Conservation (phyloP, 2,329 filamentous ascomycete genomes). For the Blumeriella jaapii region DNA sequence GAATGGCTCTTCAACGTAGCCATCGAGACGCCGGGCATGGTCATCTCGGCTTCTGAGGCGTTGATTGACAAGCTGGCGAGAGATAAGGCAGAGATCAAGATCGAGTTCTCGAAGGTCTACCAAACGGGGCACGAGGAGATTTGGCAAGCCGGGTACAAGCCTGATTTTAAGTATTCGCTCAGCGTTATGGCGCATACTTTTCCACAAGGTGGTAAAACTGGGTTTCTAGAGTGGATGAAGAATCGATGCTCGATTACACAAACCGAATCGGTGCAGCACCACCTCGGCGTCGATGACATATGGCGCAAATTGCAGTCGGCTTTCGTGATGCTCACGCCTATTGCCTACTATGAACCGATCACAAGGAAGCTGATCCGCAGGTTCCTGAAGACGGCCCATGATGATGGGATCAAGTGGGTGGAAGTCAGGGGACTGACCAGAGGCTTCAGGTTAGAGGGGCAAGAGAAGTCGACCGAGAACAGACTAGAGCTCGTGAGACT, state of each 20-base stretch:
- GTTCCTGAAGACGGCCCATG: slow-evolving; percentile 55
- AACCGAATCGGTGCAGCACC: slow-evolving; percentile 61
- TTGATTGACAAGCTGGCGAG: slow-evolving; percentile 41
- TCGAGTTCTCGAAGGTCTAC: slow-evolving; percentile 37
- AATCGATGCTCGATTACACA: slow-evolving; percentile 57
- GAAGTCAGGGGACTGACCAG: slow-evolving; percentile 56
- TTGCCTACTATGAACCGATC: slow-evolving; percentile 81
- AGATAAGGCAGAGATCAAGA: slow-evolving; percentile 42
- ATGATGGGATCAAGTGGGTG: slow-evolving; percentile 72
- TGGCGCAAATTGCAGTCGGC: slow-evolving; percentile 68
- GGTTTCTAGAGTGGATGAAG: slow-evolving; percentile 66
- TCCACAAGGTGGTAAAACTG: slow-evolving; percentile 46
- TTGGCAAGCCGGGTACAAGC: slow-evolving; percentile 52
- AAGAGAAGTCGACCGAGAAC: slow-evolving; percentile 50
- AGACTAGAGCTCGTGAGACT: slow-evolving; percentile 57
- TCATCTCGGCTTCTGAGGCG: slow-evolving; percentile 45
- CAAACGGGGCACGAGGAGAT: slow-evolving; percentile 31
- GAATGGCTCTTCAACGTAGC: slow-evolving; percentile 64
- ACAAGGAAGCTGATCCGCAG: slow-evolving; percentile 63
- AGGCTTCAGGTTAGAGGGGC: slow-evolving; percentile 54
- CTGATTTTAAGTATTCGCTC: slow-evolving; percentile 27
- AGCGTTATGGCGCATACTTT: slow-evolving; percentile 61
- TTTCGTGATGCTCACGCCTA: slow-evolving; percentile 58
- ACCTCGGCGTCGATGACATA: slow-evolving; percentile 71
- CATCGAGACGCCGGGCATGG: slow-evolving; percentile 61